Percentiles rank a stretch among this genome's conserved stretches.
phyloP scores from a whole-genome alignment of 495 filamentous ascomycete genomes.

The Amorphotheca resinae region DNA sequence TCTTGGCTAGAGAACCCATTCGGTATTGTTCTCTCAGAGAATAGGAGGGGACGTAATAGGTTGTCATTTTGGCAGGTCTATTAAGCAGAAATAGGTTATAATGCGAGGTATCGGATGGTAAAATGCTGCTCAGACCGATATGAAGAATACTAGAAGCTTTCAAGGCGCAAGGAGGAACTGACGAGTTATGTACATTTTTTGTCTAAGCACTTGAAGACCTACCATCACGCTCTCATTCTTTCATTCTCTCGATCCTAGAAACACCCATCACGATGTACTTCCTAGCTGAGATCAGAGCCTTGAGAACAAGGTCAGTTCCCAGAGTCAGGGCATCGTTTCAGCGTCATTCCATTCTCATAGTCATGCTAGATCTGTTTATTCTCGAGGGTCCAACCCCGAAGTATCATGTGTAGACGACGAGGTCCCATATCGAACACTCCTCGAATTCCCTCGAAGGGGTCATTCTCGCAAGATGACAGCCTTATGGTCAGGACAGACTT shows the following conservation, averaged over 20 bases:
- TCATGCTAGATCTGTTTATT: not conserved
- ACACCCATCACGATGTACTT: not conserved
- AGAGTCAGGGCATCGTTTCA: not conserved
- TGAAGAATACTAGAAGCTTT: no score
- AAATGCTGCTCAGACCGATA: no score
- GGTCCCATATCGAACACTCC: not conserved
- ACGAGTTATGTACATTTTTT: not conserved
- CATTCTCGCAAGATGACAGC: not conserved
- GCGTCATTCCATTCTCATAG: not conserved
- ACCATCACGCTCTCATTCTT: not conserved
- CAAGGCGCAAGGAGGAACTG: not conserved
- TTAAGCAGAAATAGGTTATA: no score
- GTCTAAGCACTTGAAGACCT: not conserved
- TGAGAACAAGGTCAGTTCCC: not conserved
- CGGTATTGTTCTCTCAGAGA: not conserved
- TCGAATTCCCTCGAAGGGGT: not conserved
- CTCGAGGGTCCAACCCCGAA: not conserved
- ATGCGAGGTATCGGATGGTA: no score
- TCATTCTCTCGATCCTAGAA: not conserved
- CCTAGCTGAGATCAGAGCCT: not conserved
- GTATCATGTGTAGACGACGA: not conserved
- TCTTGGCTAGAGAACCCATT: not conserved
- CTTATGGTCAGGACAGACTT: not conserved
- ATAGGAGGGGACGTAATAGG: not conserved
- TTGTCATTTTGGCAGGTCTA: not conserved